Evolutionary conservation across 768 basidiomycete genomes (phyloP).

Genomic region (Fistulinella prunicolor): DNA sequence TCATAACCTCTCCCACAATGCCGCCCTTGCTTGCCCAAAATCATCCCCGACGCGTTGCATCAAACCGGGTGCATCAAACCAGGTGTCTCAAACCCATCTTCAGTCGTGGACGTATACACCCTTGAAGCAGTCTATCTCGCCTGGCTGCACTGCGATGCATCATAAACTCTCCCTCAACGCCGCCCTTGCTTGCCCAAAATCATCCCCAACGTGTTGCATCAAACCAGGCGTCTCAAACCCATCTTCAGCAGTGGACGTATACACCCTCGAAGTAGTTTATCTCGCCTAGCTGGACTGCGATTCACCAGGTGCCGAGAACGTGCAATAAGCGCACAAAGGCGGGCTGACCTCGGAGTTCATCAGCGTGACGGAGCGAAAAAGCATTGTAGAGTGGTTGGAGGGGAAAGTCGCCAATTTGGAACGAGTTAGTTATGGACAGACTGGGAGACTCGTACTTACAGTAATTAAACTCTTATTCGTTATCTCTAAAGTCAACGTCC

Average conservation of each 20-base stretch:
- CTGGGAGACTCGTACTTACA: conserved; percentile 80
- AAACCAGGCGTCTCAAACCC: conserved; percentile 44
- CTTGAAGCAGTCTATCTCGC: conserved; percentile 83
- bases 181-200: conserved; percentile 59
- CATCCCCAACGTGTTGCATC: conserved; percentile 71
- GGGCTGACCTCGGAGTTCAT: conserved; percentile 76
- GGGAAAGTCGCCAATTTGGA: conserved; percentile 39
- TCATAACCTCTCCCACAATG: conserved; percentile 59
- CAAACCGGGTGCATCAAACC: conserved; percentile 76
- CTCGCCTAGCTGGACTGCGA: conserved; percentile 81
- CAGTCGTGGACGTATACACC: conserved; percentile 60
- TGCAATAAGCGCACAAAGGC: conserved; percentile 76
- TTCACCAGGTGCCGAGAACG: conserved; percentile 77
- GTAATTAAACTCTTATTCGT: no score
- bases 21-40: conserved; percentile 60
- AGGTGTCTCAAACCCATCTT: conserved; percentile 36
- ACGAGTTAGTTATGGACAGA: conserved; percentile 25
- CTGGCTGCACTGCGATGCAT: conserved; percentile 71
- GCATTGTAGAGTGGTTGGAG: conserved; percentile 82
- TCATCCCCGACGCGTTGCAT: conserved; percentile 70
- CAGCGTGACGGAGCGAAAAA: conserved; percentile 83
- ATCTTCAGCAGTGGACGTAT: conserved; percentile 50
- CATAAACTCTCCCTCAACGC: conserved; percentile 60
- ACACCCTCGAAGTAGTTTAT: conserved; percentile 77
- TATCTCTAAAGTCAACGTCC: no score